A percentile compares a stretch with the other conserved stretches of the same genome.
phyloP scores from a whole-genome alignment of 805 yeast genomes.

The Yarrowia yakushimensis region DNA sequence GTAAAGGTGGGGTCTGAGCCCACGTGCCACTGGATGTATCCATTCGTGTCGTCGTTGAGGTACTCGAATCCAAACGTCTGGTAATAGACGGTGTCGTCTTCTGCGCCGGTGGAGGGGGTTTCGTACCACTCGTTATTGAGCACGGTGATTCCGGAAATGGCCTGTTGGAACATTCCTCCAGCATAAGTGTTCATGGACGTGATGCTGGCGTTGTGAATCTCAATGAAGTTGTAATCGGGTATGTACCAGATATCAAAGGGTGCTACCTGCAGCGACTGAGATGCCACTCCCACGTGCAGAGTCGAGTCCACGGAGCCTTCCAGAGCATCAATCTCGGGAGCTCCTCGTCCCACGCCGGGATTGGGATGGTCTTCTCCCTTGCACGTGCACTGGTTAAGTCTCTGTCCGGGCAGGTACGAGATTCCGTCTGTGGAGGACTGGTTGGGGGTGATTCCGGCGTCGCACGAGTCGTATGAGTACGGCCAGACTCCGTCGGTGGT shows the following conservation, averaged over 20 bases:
- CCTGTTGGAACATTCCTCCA: constrained; percentile 95
- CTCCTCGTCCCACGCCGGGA: constrained; percentile 84
- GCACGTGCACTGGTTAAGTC: constrained; percentile 73
- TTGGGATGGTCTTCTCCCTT: constrained; percentile 83
- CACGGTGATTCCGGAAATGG: constrained; percentile 77
- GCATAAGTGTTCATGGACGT: constrained; percentile 82
- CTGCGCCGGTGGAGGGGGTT: constrained; percentile 33
- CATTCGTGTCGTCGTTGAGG: constrained; percentile 61
- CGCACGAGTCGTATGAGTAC: constrained; percentile 79
- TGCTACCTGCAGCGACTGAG: constrained; percentile 90
- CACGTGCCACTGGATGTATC: constrained; percentile 82
- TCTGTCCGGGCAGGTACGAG: constrained; percentile 82
- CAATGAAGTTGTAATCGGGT: constrained; percentile 81
- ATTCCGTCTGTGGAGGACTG: constrained; percentile 90
- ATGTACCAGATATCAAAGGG: constrained; percentile 93
- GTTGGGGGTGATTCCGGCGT: constrained; percentile 94
- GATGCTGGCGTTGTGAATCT: constrained; percentile 61
- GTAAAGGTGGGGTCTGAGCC: constrained; percentile 79
- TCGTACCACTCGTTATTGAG: constrained; percentile 83
- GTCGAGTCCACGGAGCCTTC: constrained; percentile 66
- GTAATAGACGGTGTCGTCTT: constrained; percentile 42
- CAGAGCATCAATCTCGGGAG: constrained; percentile 89
- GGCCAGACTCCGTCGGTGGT: constrained; percentile 96
- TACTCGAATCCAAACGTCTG: constrained; percentile 81
- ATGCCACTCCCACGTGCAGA: constrained; percentile 58